Conservation (phyloP, 139 green algal genomes). For the Chlamydomonas eustigma region DNA sequence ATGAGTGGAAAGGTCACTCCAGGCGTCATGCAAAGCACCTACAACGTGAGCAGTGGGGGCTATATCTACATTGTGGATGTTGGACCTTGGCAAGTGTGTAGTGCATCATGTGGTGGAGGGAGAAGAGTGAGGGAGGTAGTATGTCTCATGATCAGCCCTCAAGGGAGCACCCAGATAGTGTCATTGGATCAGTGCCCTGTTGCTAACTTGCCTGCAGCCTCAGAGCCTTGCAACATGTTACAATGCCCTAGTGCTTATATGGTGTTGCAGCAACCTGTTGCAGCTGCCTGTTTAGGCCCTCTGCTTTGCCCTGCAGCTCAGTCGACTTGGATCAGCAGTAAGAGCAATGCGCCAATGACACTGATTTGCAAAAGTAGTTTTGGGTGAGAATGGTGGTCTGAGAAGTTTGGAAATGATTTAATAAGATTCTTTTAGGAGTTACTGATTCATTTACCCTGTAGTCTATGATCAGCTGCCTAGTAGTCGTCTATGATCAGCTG, state of each 20-base stretch:
- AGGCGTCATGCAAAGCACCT: not conserved
- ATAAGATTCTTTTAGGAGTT: too few relatives aligned
- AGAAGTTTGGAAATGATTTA: too few relatives aligned
- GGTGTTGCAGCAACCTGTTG: too few relatives aligned
- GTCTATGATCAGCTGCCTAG: too few relatives aligned
- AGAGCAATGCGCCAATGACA: too few relatives aligned
- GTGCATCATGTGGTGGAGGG: not conserved
- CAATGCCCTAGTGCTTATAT: not conserved
- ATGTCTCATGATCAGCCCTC: not conserved
- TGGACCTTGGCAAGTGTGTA: not conserved
- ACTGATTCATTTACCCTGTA: too few relatives aligned
- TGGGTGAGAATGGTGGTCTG: too few relatives aligned
- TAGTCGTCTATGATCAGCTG: too few relatives aligned
- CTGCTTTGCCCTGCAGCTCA: too few relatives aligned
- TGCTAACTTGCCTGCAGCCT: not conserved
- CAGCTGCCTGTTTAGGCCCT: too few relatives aligned
- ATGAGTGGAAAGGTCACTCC: not conserved
- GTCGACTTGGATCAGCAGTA: too few relatives aligned
- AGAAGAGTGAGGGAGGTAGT: not conserved
- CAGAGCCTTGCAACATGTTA: not conserved
- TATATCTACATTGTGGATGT: not conserved
- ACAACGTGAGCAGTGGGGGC: not conserved
- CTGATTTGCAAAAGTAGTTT: too few relatives aligned
- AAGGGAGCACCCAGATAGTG: not conserved
- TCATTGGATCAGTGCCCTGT: not conserved